Percentiles rank a stretch among this genome's conserved stretches.
phyloP scores from a whole-genome alignment of 768 basidiomycete genomes.

The Cantharellus anzutake region DNA sequence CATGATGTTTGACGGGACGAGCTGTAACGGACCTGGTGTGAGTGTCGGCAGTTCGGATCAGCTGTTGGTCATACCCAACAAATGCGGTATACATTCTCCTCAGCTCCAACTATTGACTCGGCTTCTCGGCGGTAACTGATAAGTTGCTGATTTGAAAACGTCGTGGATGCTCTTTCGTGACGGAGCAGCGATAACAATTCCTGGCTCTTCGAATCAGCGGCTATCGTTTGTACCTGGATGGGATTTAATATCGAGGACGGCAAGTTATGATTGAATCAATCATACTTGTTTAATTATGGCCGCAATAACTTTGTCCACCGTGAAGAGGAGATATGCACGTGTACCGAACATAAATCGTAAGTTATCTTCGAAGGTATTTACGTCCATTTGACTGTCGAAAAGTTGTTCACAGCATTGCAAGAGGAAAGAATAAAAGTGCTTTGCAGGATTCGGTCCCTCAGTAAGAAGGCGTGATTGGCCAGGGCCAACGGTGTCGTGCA shows the following conservation, averaged over 20 bases:
- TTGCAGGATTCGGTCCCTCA: constrained; percentile 24
- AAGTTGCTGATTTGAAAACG: constrained; percentile 12
- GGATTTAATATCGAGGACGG: constrained; percentile 28
- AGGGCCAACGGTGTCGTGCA: constrained; percentile 68
- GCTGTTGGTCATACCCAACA: constrained; percentile 19
- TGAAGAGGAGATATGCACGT: constrained; percentile 83
- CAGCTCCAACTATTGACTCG: constrained; percentile 19
- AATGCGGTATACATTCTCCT: constrained; percentile 26
- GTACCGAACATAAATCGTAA: constrained; percentile 89
- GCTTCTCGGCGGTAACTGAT: constrained; percentile 24
- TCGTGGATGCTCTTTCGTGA: constrained; percentile 28
- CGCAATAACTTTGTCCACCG: constrained; percentile 79
- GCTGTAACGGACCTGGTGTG: constrained; percentile 9
- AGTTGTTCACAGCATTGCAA: constrained; percentile 82
- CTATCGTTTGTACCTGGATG: constrained; percentile 63
- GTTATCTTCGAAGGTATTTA: constrained; percentile 83
- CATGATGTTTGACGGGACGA: constrained; percentile 14
- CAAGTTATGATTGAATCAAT: neutral
- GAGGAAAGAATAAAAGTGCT: constrained; percentile 72
- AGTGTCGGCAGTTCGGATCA: neutral
- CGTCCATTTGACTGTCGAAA: constrained; percentile 87
- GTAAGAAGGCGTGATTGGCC: constrained; percentile 8
- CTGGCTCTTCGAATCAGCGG: constrained; percentile 70
- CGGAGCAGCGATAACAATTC: constrained; percentile 67
- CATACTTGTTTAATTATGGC: constrained; percentile 82